These are phyloP conservation scores for Solanum tarapatanum DNA, from an alignment of 257 asterid genomes.

Conservation along the genomic window DNA sequence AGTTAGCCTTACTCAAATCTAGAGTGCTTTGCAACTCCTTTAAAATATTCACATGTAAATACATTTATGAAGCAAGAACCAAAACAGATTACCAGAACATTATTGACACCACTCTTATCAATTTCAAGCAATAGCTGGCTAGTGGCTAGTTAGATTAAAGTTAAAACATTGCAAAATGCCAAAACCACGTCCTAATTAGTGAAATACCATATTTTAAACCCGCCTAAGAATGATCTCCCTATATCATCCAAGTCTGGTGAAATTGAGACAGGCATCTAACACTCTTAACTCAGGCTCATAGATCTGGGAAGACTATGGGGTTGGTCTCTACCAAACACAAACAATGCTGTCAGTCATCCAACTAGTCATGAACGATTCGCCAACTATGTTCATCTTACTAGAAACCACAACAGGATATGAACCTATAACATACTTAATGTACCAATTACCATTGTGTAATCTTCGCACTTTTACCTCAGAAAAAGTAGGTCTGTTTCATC, in stretches of 20 bases:
- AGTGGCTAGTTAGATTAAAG: not conserved
- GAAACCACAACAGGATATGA: not conserved
- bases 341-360: not conserved
- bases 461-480: not conserved
- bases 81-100: not conserved
- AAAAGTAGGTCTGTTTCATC: not conserved
- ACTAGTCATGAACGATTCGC: not conserved
- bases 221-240: not conserved
- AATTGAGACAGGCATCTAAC: not conserved
- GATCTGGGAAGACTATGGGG: not conserved
- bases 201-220: not conserved
- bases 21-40: not conserved
- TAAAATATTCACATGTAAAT: not conserved
- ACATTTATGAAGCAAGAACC: not conserved
- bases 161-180: not conserved
- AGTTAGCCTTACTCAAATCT: not conserved
- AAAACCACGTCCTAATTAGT: not conserved
- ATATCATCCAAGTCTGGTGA: not conserved
- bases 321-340: not conserved
- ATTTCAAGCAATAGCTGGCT: not conserved
- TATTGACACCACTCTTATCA: not conserved
- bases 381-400: not conserved
- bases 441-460: not conserved
- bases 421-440: not conserved
- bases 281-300: not conserved